phyloP scores from a whole-genome alignment of 1,284 basidiomycete species.

The Ustilago vetiveriae region DNA sequence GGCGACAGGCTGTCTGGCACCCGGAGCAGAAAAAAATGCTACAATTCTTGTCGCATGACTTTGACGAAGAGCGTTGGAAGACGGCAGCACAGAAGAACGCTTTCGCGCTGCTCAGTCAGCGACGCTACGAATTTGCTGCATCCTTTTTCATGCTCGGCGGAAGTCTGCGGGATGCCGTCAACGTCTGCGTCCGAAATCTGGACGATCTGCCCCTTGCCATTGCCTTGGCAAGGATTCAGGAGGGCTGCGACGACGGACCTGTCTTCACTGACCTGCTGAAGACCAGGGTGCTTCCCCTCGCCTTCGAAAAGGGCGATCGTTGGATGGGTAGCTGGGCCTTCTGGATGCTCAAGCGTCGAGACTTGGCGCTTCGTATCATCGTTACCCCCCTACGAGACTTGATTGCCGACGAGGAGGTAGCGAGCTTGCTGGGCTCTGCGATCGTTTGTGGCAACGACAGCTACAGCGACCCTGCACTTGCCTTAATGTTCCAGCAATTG shows the following conservation, averaged over 20 bases:
- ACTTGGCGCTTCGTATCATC: slow-evolving; percentile 84
- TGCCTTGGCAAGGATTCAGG: slow-evolving; percentile 84
- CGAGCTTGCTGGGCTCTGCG: slow-evolving; percentile 12
- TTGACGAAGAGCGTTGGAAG: slow-evolving; percentile 83
- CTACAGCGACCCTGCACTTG: slow-evolving; percentile 89
- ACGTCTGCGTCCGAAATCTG: slow-evolving; percentile 87
- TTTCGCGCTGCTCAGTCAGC: slow-evolving; percentile 80
- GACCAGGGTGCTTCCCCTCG: slow-evolving; percentile 80
- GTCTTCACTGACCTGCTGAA: slow-evolving; percentile 78
- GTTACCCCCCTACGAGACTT: slow-evolving; percentile 67
- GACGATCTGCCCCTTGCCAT: slow-evolving; percentile 89
- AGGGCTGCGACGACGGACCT: slow-evolving; percentile 78
- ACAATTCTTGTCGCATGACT: slow-evolving; percentile 92
- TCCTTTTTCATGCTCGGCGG: slow-evolving; percentile 95
- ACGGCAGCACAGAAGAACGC: slow-evolving; percentile 97
- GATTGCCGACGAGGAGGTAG: slow-evolving; percentile 23
- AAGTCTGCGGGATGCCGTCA: slow-evolving; percentile 87
- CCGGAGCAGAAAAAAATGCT: slow-evolving; percentile 89
- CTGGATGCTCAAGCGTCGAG: slow-evolving; percentile 84
- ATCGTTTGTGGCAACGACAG: slow-evolving; percentile 79
- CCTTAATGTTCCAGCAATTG: slow-evolving; percentile 87
- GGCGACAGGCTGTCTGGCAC: slow-evolving; percentile 94
- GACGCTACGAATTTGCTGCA: slow-evolving; percentile 75
- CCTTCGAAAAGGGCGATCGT: slow-evolving; percentile 85
- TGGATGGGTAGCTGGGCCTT: slow-evolving; percentile 98